Conservation (phyloP, 345 rosid genomes). For the Jatropha curcas region DNA sequence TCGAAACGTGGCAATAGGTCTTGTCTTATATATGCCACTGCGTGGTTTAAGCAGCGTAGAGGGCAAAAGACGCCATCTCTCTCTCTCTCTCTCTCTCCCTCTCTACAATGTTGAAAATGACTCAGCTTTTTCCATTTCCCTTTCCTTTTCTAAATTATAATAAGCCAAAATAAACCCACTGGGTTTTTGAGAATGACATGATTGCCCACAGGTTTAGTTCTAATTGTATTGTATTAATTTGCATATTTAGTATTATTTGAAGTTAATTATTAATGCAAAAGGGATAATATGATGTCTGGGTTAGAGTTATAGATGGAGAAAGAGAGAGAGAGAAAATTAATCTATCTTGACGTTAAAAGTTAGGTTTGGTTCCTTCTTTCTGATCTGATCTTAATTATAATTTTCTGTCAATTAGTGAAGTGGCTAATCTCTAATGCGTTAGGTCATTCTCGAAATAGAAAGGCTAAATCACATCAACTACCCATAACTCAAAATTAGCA, state of each 20-base stretch:
- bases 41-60: constrained; percentile 62
- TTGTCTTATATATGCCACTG: constrained; percentile 33
- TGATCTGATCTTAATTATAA: not conserved
- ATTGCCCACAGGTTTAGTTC: constrained; percentile 26
- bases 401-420: constrained; percentile 9
- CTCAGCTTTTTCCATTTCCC: constrained; percentile 28
- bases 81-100: constrained; percentile 9
- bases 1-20: constrained; percentile 45
- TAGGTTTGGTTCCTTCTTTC: not conserved
- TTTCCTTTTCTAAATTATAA: not conserved
- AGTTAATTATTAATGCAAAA: not conserved
- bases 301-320: not conserved
- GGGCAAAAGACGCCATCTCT: constrained; percentile 62
- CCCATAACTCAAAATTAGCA: not conserved
- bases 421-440: not conserved
- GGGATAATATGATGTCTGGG: not conserved
- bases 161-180: constrained; percentile 29
- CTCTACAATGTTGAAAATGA: constrained; percentile 41
- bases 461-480: constrained; percentile 1
- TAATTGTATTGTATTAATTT: not conserved
- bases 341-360: not conserved
- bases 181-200: constrained; percentile 28
- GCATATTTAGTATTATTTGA: constrained; percentile 16
- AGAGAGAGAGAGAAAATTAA: not conserved
- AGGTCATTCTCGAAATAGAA: constrained; percentile 8